Percentiles rank a stretch among this genome's conserved stretches.
These are phyloP conservation scores for Candida odintsovae DNA, from an alignment of 805 yeast species.

Conservation along the genomic window DNA sequence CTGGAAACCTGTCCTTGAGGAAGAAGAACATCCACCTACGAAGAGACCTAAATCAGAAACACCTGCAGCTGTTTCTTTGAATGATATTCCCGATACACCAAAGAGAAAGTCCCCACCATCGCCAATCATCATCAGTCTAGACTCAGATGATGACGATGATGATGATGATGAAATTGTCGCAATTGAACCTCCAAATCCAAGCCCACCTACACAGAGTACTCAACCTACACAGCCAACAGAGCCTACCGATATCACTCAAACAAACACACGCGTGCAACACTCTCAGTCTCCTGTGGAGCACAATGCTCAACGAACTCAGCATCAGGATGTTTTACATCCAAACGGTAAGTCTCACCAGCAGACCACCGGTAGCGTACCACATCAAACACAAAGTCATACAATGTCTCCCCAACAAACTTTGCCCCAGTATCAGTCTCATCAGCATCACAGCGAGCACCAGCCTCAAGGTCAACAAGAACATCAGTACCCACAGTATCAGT, in stretches of 20 bases:
- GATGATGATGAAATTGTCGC: slow-evolving; percentile 33
- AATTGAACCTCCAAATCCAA: background rate
- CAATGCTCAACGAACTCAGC: background rate
- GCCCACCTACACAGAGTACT: background rate
- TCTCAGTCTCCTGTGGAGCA: background rate
- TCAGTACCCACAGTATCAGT: background rate
- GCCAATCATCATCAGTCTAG: slow-evolving; percentile 43
- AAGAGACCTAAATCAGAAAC: slow-evolving; percentile 1
- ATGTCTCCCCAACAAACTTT: background rate
- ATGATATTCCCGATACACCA: background rate
- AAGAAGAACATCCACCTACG: slow-evolving; percentile 15
- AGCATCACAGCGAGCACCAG: background rate
- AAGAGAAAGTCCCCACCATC: slow-evolving; percentile 8
- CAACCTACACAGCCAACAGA: background rate
- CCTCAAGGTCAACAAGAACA: background rate
- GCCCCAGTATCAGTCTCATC: background rate
- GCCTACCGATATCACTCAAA: background rate
- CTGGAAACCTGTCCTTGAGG: slow-evolving; percentile 46
- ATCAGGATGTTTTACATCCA: background rate
- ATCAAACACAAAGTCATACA: background rate
- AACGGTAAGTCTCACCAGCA: background rate
- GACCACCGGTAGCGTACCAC: background rate
- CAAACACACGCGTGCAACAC: background rate
- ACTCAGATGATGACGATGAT: slow-evolving; percentile 45
- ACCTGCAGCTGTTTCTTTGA: slow-evolving; percentile 1